Evolutionary conservation across 495 filamentous ascomycete genomes (phyloP), one percentile per base, ranked within the genome.

Genomic region (Trichocladium antarcticum): DNA sequence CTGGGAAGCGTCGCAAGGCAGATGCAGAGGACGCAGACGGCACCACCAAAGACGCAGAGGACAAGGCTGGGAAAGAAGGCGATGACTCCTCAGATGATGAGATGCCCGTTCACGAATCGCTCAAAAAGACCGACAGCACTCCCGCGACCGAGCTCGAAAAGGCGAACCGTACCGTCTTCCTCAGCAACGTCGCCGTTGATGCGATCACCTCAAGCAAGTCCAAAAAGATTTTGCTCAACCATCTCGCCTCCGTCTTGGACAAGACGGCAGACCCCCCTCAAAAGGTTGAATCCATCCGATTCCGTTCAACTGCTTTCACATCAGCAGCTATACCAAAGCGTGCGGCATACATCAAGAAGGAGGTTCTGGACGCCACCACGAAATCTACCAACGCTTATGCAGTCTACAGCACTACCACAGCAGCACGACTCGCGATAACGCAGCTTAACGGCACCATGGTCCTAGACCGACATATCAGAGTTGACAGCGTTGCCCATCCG

Each of bases 311-410:
- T 15, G 82, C 93, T 2, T 96, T 88, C 65, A 72, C 80, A 3
- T 75, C 76, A 6, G 76, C 74, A 36, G 75, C 77, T n/a, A 72
- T 94, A 15, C 92, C 92, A 19, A 94, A 89, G 68, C 87, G 88
- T 46, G 93, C 88, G 14, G 82, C 92, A 11, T 97, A 81, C 61
- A 88, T 86, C 37, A 82, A 79, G 46, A 84, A 85, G 57, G 78
- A 85, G 8, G 66, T 95, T 49, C 82, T 92, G 78, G 81, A 85
- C 41, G 79, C 84, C 17, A 97, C 93, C 1, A 89, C 92, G 3
- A 88, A 85, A 45, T 89, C 85, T 55, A 90, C 89, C 42, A 95
- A 99, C 57, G 93, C 93, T 5, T 99, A 99, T 59, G 85, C 74
- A 7, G 86, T 99, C 28, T 97, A 89, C 61, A 79, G 75, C 41